Conservation (phyloP, 352 stramenopile species). For the Phytophthora idaei region DNA sequence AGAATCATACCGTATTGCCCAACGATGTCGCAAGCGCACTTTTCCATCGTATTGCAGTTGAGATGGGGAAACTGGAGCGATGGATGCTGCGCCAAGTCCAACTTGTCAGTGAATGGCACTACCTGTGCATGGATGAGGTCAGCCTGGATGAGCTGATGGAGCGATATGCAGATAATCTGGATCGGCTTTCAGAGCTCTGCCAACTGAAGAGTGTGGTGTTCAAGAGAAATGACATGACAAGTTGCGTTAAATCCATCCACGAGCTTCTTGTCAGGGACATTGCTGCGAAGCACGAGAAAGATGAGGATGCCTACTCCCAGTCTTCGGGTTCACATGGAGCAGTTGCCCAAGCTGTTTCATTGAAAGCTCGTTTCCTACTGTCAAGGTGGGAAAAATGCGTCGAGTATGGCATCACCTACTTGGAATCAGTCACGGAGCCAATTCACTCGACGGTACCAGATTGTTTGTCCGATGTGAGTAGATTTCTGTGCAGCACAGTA, state of each 20-base stretch:
- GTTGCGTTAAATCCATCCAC: slow-evolving; percentile 48
- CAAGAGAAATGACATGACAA: slow-evolving; percentile 40
- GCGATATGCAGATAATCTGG: slow-evolving; percentile 52
- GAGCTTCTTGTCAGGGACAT: slow-evolving; percentile 31
- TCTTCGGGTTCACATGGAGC: slow-evolving; percentile 34
- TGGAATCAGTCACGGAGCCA: slow-evolving; percentile 10
- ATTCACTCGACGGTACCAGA: slow-evolving; percentile 4
- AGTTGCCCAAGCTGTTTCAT: slow-evolving; percentile 35
- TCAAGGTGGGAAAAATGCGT: slow-evolving; percentile 34
- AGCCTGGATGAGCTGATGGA: slow-evolving; percentile 57
- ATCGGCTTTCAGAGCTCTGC: slow-evolving; percentile 59
- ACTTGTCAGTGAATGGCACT: slow-evolving; percentile 68
- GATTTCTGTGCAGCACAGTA: slow-evolving; percentile 41
- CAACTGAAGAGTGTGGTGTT: slow-evolving; percentile 48
- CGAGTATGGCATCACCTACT: slow-evolving; percentile 4
- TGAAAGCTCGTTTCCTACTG: slow-evolving; percentile 42
- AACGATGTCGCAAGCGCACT: slow-evolving; percentile 13
- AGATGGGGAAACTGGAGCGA: slow-evolving; percentile 55
- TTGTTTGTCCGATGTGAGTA: slow-evolving; percentile 27
- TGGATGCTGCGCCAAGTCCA: slow-evolving; percentile 74
- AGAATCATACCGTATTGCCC: slow-evolving; percentile 1
- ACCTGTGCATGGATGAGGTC: slow-evolving; percentile 47
- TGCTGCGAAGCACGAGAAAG: slow-evolving; percentile 3
- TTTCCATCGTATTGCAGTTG: slow-evolving; percentile 39
- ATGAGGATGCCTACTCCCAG: neutral